Percentiles rank a stretch among this genome's conserved stretches.
These are phyloP conservation scores for Biscogniauxia mediterranea DNA, from an alignment of 2,329 filamentous ascomycete species.

Conservation along the genomic window DNA sequence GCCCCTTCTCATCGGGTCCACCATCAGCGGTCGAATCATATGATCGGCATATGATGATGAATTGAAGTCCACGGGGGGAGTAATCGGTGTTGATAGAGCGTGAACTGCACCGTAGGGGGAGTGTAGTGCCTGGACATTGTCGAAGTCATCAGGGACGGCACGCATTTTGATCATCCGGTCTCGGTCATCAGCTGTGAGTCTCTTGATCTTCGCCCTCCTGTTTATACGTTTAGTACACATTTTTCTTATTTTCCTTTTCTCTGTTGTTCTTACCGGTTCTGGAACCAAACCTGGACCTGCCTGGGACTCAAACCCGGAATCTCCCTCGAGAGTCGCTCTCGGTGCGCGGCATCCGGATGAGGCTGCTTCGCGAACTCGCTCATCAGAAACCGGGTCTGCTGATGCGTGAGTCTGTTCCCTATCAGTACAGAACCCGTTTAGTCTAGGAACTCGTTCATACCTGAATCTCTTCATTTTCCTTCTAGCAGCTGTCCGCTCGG, in stretches of 20 bases:
- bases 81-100: slow-evolving; percentile 46
- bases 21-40: slow-evolving; percentile 65
- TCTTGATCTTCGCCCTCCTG: slow-evolving; percentile 70
- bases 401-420: slow-evolving; percentile 74
- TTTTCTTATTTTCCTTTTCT: slow-evolving; percentile 14
- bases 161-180: slow-evolving; percentile 72
- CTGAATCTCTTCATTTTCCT: slow-evolving; percentile 79
- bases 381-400: slow-evolving; percentile 96
- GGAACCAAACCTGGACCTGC: slow-evolving; percentile 98
- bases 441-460: slow-evolving; percentile 41
- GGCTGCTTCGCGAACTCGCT: slow-evolving; percentile 95
- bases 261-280: slow-evolving; percentile 73
- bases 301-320: slow-evolving; percentile 89
- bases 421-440: slow-evolving; percentile 33
- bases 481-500: slow-evolving; percentile 52
- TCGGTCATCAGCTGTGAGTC: slow-evolving; percentile 66
- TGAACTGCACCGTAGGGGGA: slow-evolving; percentile 64
- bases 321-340: slow-evolving; percentile 81
- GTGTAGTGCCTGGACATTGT: slow-evolving; percentile 67
- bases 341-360: slow-evolving; percentile 87
- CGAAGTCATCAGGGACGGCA: slow-evolving; percentile 68
- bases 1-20: slow-evolving; percentile 63
- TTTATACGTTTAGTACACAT: slow-evolving; percentile 18
- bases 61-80: slow-evolving; percentile 49
- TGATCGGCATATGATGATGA: slow-evolving; percentile 54